Evolutionary conservation across 2,329 filamentous ascomycete species (phyloP).

Genomic region (Apiospora pterosperma): DNA sequence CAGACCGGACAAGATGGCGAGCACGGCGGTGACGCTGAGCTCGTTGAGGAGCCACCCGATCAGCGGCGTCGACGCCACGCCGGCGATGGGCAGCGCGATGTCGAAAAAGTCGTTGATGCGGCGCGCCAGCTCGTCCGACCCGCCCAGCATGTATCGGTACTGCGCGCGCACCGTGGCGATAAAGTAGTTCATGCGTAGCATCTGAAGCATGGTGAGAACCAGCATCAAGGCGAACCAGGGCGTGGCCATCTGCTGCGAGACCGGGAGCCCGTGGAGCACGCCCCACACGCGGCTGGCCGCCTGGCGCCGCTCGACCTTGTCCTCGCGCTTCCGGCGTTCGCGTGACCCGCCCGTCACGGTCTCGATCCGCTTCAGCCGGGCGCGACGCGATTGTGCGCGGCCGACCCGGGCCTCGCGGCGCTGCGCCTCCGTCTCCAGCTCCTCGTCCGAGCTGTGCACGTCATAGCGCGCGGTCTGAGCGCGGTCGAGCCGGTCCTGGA

Average conservation of each 20-base stretch:
- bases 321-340: conserved; percentile 49
- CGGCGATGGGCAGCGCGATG: conserved; percentile 60
- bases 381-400: conserved; percentile 49
- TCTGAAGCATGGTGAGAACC: conserved; percentile 57
- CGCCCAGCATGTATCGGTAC: conserved; percentile 63
- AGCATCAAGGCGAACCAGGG: conserved; percentile 73
- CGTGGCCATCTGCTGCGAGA: conserved; percentile 60
- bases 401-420: conserved; percentile 36
- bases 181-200: conserved; percentile 70
- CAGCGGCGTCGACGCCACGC: conserved; percentile 66
- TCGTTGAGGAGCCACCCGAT: conserved; percentile 68
- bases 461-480: conserved; percentile 34
- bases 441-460: conserved; percentile 50
- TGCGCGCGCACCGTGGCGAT: conserved; percentile 49
- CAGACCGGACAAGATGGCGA: conserved; percentile 84
- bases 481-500: conserved; percentile 36
- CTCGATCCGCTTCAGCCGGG: conserved; percentile 60
- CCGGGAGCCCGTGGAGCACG: conserved; percentile 63
- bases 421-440: conserved; percentile 36
- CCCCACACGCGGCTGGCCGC: conserved; percentile 66
- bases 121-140: conserved; percentile 29
- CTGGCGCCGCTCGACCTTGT: conserved; percentile 55
- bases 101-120: conserved; percentile 40
- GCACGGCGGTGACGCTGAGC: conserved; percentile 63
- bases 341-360: conserved; percentile 56